phyloP scores from a whole-genome alignment of 73 alveolate genomes.

The Durusdinium trenchii region DNA sequence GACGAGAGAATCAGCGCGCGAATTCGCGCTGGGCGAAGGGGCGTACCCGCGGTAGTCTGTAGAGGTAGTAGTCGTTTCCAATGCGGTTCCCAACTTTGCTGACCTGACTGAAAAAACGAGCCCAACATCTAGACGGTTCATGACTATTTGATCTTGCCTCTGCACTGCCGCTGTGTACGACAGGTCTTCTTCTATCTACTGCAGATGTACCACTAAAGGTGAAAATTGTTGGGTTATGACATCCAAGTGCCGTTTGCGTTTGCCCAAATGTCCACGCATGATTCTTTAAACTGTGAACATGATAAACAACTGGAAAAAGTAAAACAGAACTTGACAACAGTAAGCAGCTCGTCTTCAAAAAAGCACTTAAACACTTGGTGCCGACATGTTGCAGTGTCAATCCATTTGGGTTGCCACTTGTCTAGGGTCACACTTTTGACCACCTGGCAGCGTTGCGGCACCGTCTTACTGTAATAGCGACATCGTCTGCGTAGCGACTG shows the following conservation, averaged over 20 bases:
- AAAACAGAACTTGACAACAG: too few species aligned
- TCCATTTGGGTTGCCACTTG: conserved; percentile 96
- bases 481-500: too few species aligned
- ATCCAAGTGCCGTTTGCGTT: background rate
- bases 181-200: too few species aligned
- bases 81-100: conserved; percentile 84
- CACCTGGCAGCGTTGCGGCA: conserved; percentile 91
- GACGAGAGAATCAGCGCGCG: too few species aligned
- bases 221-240: background rate
- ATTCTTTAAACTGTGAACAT: background rate
- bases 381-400: conserved; percentile 49
- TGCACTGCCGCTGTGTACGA: too few species aligned
- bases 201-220: too few species aligned
- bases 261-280: background rate
- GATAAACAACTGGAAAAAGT: background rate
- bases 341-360: too few species aligned
- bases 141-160: too few species aligned
- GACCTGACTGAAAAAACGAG: conserved; percentile 75
- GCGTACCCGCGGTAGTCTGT: conserved; percentile 61
- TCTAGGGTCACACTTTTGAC: conserved; percentile 98
- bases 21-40: background rate
- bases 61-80: conserved; percentile 90
- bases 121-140: too few species aligned
- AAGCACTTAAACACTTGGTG: background rate
- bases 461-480: too few species aligned